Evolutionary conservation across 257 asterid genomes (phyloP), one percentile per base, ranked within the genome.

Genomic region (Forsythia viridissima): DNA sequence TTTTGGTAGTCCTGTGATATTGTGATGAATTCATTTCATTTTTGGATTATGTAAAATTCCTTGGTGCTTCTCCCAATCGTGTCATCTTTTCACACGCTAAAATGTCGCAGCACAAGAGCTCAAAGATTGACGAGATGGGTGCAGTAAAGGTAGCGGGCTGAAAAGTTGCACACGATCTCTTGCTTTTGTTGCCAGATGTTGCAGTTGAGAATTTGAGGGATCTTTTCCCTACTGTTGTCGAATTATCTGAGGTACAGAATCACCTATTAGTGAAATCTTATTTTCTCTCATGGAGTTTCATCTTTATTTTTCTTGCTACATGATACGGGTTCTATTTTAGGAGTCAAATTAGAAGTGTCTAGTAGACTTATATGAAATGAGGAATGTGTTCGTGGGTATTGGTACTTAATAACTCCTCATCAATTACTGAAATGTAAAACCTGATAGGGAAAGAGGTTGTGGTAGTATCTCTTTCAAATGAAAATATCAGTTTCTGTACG

Each of bases 81-180:
- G 78, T 20, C 82, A 59, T 57, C 80, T 46, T 70, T 72, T 88
- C 85, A 82, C 78, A 75, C 76, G 63, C 72, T 90, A 68, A 75
- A 81, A 85, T 52, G 72, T 73, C 84, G 92, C 97, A 93, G 99
- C 99, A 92, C 86, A 95, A 89, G 91, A 92, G 97, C 92, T 90
- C 97, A 86, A 95, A 90, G 90, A 87, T 95, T 39, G 97, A 93
- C 77, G 98, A 95, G 86, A 85, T 92, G 90, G 93, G 96, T 82
- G 93, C 92, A 81, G 89, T 94, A 83, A 92, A 82, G 91, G 97
- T 90, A 81, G 98, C 95, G 71, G 92, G 97, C 86, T 94, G 95
- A 94, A 71, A 86, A 81, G 75, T 83, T 86, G 87, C 73, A 73
- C 84, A 75, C 82, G 83, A 77, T 88, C 85, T 80, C 84, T 82